Evolutionary conservation across 345 rosid genomes (phyloP).

Genomic region (Sisymbrium irio): DNA sequence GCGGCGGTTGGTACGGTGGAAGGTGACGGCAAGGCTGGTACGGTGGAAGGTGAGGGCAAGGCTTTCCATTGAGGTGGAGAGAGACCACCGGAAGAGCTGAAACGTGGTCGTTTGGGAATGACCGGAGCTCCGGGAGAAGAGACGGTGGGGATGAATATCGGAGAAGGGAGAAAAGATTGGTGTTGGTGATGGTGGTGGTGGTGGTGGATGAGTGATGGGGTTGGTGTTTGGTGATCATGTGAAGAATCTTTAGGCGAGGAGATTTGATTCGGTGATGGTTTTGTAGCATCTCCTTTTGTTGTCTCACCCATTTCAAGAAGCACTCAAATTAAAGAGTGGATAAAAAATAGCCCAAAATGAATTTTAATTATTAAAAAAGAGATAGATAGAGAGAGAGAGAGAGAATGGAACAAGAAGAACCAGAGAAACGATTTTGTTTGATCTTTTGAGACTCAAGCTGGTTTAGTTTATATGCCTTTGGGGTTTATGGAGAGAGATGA

Average conservation of each 20-base stretch:
- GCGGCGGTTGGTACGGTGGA: slow-evolving; percentile 43
- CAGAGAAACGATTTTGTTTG: slow-evolving; percentile 11
- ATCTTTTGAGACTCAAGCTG: slow-evolving; percentile 17
- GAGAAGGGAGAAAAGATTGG: slow-evolving; percentile 53
- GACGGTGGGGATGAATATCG: slow-evolving; percentile 51
- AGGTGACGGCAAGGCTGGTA: slow-evolving; percentile 44
- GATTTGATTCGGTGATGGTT: slow-evolving; percentile 42
- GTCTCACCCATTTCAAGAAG: slow-evolving; percentile 57
- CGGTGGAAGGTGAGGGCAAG: slow-evolving; percentile 55
- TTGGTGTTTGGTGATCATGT: slow-evolving; percentile 40
- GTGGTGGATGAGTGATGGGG: slow-evolving; percentile 29
- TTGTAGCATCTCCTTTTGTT: slow-evolving; percentile 40
- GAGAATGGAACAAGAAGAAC: slow-evolving; percentile 26
- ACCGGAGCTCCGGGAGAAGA: slow-evolving; percentile 43
- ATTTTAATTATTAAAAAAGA: background rate
- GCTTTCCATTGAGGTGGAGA: slow-evolving; percentile 71
- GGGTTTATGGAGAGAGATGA: slow-evolving; percentile 35
- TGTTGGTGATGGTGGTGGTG: slow-evolving; percentile 41
- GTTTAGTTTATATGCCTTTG: slow-evolving; percentile 26
- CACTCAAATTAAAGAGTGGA: slow-evolving; percentile 25
- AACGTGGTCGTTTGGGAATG: slow-evolving; percentile 78
- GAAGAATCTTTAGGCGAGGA: slow-evolving; percentile 53
- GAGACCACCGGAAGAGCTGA: slow-evolving; percentile 31
- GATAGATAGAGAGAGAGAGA: background rate
- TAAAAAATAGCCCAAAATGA: slow-evolving; percentile 19